These are phyloP conservation scores for Hymenoscyphus fraxineus DNA, from an alignment of 2,329 filamentous ascomycete species.

Conservation along the genomic window DNA sequence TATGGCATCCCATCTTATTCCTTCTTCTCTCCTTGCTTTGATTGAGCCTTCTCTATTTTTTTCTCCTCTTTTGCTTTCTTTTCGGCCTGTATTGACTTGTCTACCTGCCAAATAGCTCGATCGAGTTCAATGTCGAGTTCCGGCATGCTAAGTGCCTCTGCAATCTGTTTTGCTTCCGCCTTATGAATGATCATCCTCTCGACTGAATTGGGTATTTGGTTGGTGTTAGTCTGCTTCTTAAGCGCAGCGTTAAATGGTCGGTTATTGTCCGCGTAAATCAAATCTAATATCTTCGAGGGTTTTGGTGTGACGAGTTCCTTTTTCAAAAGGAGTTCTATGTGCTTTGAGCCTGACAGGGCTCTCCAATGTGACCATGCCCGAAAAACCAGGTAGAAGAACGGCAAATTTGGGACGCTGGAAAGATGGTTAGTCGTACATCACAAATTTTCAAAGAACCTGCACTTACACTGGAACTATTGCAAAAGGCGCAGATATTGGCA, in stretches of 20 bases:
- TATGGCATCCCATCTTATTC: neutral
- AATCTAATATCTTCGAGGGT: conserved; percentile 67
- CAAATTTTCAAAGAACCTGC: neutral
- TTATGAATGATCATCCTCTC: conserved; percentile 45
- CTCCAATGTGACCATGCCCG: conserved; percentile 89
- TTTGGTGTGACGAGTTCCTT: conserved; percentile 65
- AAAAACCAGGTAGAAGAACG: conserved; percentile 94
- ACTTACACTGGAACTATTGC: conserved; percentile 81
- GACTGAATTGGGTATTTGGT: conserved; percentile 17
- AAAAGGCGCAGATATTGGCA: conserved; percentile 81
- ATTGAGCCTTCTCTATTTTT: neutral
- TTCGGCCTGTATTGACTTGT: conserved; percentile 37
- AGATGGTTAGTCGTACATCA: conserved; percentile 8
- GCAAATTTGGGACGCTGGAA: conserved; percentile 79
- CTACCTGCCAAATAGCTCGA: conserved; percentile 71
- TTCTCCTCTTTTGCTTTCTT: conserved; percentile 20
- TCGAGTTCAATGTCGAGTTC: conserved; percentile 71
- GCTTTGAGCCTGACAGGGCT: conserved; percentile 78
- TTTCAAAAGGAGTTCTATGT: conserved; percentile 76
- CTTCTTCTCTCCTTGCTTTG: conserved; percentile 5
- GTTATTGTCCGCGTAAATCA: conserved; percentile 55
- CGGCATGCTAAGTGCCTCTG: conserved; percentile 61
- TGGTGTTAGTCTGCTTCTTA: neutral
- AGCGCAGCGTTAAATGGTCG: conserved; percentile 16
- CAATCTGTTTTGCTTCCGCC: conserved; percentile 54